Evolutionary conservation across 2,329 filamentous ascomycete genomes (phyloP), one percentile per base, ranked within the genome.

Genomic region (Mycosphaerella arachidis): DNA sequence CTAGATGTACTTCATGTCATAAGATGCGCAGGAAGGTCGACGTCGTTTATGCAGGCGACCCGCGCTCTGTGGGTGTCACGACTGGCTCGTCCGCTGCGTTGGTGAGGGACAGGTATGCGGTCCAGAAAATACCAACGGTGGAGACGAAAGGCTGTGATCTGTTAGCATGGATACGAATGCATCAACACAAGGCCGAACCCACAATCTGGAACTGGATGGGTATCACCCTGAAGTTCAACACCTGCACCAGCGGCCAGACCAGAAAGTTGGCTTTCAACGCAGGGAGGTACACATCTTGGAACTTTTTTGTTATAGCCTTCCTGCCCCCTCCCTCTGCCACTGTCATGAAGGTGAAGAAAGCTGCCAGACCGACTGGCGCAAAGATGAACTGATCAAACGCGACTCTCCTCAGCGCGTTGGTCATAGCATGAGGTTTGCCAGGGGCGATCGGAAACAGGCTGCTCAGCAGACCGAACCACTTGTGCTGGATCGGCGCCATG

Each of bases 281-380:
- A 13, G 93, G 92, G 59, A 97, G 76, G 74, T 96, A 99, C 77
- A 97, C 92, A 72, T 97, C 93, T 71, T 89, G 84, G 69, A 99
- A 87, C 81, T 99, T 99, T 73, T 87, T 84, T 63, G 82, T 78
- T 53, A 99, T 82, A 7, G 90, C 92, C 61, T 89, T 83, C 69
- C 84, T 86, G 33, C 92, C 91, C 59, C 94, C 94, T 29, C 94
- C 94, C 77, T 99, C 94, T 12, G 93, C 90, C 16, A 97, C 77
- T 0, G 94, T 97, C 93, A 99, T 97, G 76, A 88, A 93, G 0
- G 90, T 92, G 75, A 97, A 99, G 81, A 99, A 99, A 67, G 84
- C 82, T 13, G 84, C 90, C 58, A 99, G 84, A 78, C 89, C 91
- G 66, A 94, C 84, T 1, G 94, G 94, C 45, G 94, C 92, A 76